Conservation (phyloP, 2,329 filamentous ascomycete species). For the Aspergillus versicolor region DNA sequence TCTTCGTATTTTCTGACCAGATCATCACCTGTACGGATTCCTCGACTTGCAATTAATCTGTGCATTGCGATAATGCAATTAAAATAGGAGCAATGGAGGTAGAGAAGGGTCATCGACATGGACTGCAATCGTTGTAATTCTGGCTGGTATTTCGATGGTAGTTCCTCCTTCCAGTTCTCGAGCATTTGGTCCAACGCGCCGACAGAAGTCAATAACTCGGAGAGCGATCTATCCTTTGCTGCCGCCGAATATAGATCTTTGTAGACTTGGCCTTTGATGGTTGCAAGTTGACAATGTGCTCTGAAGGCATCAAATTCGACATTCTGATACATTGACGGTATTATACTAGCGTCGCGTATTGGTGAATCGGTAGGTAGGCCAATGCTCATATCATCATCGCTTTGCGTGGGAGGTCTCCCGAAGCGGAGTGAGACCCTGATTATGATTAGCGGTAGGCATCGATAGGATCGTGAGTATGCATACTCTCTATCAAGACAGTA, state of each 20-base stretch:
- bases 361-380: slow-evolving; percentile 5
- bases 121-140: neutral
- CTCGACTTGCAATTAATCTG: slow-evolving; percentile 9
- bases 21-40: slow-evolving; percentile 7
- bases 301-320: slow-evolving; percentile 13
- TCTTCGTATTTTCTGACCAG: neutral
- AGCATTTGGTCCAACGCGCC: slow-evolving; percentile 15
- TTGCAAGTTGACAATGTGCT: slow-evolving; percentile 16
- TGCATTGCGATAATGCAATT: slow-evolving; percentile 21
- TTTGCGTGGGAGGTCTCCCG: slow-evolving; percentile 13
- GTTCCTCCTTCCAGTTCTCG: slow-evolving; percentile 13
- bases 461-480: neutral
- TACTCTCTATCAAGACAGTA: slow-evolving; percentile 22
- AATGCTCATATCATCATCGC: slow-evolving; percentile 13
- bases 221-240: slow-evolving; percentile 12
- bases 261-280: slow-evolving; percentile 17
- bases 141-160: slow-evolving; percentile 15
- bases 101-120: slow-evolving; percentile 12
- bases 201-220: slow-evolving; percentile 11
- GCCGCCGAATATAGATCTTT: slow-evolving; percentile 14
- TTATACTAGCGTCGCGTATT: neutral
- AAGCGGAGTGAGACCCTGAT: slow-evolving; percentile 19
- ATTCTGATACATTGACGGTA: slow-evolving; percentile 4
- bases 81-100: slow-evolving; percentile 19
- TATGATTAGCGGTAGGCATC: neutral